Evolutionary conservation across 2,329 filamentous ascomycete genomes (phyloP), one percentile per base, ranked within the genome.

Genomic region (Xylaria hypoxylon): DNA sequence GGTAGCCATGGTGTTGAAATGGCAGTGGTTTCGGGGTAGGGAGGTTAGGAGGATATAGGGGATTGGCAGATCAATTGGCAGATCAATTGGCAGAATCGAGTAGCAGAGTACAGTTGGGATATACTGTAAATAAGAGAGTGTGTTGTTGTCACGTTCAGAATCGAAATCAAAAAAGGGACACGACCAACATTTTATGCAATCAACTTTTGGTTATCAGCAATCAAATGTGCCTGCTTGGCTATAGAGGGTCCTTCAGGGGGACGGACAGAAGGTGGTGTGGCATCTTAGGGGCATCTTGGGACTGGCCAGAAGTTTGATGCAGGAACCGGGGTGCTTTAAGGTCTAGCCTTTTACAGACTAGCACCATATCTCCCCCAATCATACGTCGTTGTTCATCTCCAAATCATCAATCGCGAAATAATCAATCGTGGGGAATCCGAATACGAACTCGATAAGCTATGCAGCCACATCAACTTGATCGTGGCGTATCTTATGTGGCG

Each of bases 1-100:
- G 64, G 78, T 73, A 72, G 81, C 79, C 82, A 85, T 84, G 76
- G 79, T 81, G 78, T 71, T 63, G 58, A 56, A 65, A 22, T 57
- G 50, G 33, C 35, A 22, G 50, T 50, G 51, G 48, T n/a, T n/a
- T n/a, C n/a, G n/a, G n/a, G n/a, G n/a, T 38, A 48, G 8, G 44
- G 15, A 19, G 22, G 10, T 57, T 52, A 28, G 52, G n/a, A 35
- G 26, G 22, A 15, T 31, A 24, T 42, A 50, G n/a, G 13, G 4
- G 24, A 40, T 5, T 19, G 51, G 51, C 11, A 15, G 35, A 35
- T 28, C 42, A 50, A 35, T 28, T 45, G 53, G 17, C 15, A 57
- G 31, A 38, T 55, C 60, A 67, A 69, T 69, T 66, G 63, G 19
- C 7, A 31, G 42, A 52, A 58, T 31, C 8, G 13, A 38, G 15